Evolutionary conservation across 2,329 filamentous ascomycete genomes (phyloP).

Genomic region (Kalmusia sp.): DNA sequence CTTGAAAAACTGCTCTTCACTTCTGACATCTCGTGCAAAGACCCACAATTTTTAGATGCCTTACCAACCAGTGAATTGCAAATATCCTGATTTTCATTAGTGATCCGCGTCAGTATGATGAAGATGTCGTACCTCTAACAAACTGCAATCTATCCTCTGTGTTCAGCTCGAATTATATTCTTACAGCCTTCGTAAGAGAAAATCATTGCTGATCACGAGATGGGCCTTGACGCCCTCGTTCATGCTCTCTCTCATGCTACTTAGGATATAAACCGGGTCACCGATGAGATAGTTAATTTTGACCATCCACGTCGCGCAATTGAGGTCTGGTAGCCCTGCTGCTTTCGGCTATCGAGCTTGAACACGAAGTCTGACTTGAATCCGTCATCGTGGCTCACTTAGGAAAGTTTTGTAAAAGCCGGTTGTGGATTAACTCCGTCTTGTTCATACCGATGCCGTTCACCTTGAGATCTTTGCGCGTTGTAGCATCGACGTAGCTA

Average conservation of each 20-base stretch:
- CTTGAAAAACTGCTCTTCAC: no score
- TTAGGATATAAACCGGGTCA: constrained; percentile 55
- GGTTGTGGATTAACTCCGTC: constrained; percentile 54
- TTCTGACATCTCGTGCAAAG: constrained; percentile 54
- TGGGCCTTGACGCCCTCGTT: constrained; percentile 56
- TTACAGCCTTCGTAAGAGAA: constrained; percentile 61
- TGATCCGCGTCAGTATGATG: background rate
- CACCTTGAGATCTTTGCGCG: constrained; percentile 47
- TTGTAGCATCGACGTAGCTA: constrained; percentile 36
- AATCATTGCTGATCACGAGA: constrained; percentile 60
- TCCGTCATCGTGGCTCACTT: constrained; percentile 47
- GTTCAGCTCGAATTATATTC: constrained; percentile 54
- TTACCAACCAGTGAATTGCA: constrained; percentile 60
- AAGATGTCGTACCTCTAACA: constrained; percentile 49
- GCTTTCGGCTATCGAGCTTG: constrained; percentile 14
- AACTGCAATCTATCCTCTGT: constrained; percentile 57
- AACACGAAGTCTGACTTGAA: constrained; percentile 51
- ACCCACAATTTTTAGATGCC: constrained; percentile 62
- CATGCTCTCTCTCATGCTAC: constrained; percentile 48
- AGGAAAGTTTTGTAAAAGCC: constrained; percentile 28
- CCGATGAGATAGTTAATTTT: constrained; percentile 60
- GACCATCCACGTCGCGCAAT: constrained; percentile 59
- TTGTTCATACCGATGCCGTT: constrained; percentile 58
- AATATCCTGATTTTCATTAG: constrained; percentile 45
- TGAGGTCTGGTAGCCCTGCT: constrained; percentile 32